Evolutionary conservation across 1,284 basidiomycete species (phyloP), one percentile per base, ranked within the genome.

Genomic region (Melanopsichium pennsylvanicum): DNA sequence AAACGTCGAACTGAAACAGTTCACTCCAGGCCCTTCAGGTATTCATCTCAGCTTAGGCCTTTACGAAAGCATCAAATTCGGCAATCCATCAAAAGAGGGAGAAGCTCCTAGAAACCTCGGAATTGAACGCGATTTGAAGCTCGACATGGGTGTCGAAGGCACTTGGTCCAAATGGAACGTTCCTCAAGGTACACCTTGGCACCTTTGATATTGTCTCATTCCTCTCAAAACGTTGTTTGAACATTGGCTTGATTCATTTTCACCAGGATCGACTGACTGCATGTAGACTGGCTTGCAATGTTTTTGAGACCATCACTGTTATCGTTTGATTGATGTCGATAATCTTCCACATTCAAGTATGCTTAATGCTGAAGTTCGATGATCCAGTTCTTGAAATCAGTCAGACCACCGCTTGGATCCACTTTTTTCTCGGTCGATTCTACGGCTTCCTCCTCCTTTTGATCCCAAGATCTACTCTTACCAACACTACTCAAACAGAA

Each of bases 401-500:
- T 35, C 19, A 70, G 29, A 0, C 37, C 45, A 8, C 52, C 54
- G 12, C 32, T 40, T 16, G 52, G 26, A 41, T 42, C 35, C 2
- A 26, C 26, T 23, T 36, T 43, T 15, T 50, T 35, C 13, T n/a
- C n/a, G n/a, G n/a, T n/a, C n/a, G n/a, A n/a, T n/a, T n/a, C n/a
- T n/a, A n/a, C n/a, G n/a, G n/a, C 27, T 25, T 35, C 31, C 6
- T 16, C 40, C 5, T 38, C 40, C 32, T 41, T 43, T 11, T 39
- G 38, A 27, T 47, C 42, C 49, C 50, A 57, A 12, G 43, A 29
- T 51, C 74, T 49, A 6, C 37, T 37, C 42, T 59, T 69, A 13
- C 71, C 74, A 13, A 79, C 52, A 32, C 54, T 70, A 8, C 57
- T 60, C 18, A 80, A 48, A n/a, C 62, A 70, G 33, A 63, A 68